phyloP scores from a whole-genome alignment of 306 rosid genomes.

The Fagus crenata region DNA sequence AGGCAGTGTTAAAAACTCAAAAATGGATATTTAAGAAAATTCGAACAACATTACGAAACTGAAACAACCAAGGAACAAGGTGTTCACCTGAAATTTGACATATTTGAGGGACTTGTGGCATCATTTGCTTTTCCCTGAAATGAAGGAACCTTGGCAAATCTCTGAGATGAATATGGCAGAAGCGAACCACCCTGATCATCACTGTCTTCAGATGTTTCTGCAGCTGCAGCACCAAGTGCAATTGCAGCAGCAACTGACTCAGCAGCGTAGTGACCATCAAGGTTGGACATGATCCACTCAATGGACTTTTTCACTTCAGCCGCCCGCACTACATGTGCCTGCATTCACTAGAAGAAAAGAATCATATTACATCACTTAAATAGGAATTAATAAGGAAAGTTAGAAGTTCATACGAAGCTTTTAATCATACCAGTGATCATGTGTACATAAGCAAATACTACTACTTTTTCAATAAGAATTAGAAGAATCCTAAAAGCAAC shows the following conservation, averaged over 20 bases:
- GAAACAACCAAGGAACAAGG: conserved; percentile 27
- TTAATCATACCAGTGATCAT: not conserved
- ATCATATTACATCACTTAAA: conserved; percentile 64
- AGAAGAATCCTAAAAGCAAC: not conserved
- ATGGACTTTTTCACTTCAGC: conserved; percentile 95
- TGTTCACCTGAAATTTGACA: conserved; percentile 87
- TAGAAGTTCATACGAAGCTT: not conserved
- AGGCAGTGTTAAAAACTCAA: not conserved
- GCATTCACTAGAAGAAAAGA: conserved; percentile 94
- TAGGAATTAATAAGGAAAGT: conserved; percentile 19
- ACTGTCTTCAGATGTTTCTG: conserved; percentile 65
- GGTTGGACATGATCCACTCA: conserved; percentile 92
- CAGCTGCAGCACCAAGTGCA: conserved; percentile 78
- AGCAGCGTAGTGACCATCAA: conserved; percentile 93
- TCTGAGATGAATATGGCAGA: conserved; percentile 54
- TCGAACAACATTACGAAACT: conserved; percentile 11
- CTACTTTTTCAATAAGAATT: not conserved
- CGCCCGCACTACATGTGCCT: conserved; percentile 97
- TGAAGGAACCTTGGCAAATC: conserved; percentile 48
- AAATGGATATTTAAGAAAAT: conserved; percentile 7
- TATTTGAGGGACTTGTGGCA: conserved; percentile 68
- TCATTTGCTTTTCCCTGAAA: conserved; percentile 72
- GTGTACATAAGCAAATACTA: not conserved
- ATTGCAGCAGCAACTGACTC: conserved; percentile 93
- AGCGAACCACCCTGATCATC: conserved; percentile 47